A percentile compares a stretch with the other conserved stretches of the same genome.
Evolutionary conservation across 345 rosid genomes (phyloP).

Genomic region (Eucalyptus regnans): DNA sequence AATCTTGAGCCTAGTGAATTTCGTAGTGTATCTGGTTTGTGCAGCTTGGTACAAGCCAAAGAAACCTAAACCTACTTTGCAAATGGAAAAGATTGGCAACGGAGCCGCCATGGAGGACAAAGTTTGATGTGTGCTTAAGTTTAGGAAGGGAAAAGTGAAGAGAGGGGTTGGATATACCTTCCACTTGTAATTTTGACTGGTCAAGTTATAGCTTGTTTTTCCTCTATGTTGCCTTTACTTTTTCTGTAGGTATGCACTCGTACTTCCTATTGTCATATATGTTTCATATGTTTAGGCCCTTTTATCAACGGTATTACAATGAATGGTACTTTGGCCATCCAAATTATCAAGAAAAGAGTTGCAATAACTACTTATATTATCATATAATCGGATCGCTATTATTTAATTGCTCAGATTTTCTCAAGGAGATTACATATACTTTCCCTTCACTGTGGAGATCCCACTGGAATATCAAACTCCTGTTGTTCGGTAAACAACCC

Average conservation of each 20-base stretch:
- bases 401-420: neutral
- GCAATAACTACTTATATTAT: neutral
- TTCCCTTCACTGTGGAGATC: neutral
- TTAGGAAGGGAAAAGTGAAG: neutral
- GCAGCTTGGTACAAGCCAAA: constrained; percentile 35
- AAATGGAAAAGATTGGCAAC: constrained; percentile 8
- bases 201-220: neutral
- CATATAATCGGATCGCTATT: neutral
- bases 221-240: neutral
- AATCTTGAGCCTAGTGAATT: constrained; percentile 25
- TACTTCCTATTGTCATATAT: neutral
- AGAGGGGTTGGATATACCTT: neutral
- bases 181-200: neutral
- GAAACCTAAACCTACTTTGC: constrained; percentile 3
- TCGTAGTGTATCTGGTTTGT: constrained; percentile 21
- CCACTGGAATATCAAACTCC: neutral
- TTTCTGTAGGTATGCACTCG: neutral
- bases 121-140: neutral
- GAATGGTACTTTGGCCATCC: neutral
- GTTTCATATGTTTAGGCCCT: neutral
- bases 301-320: neutral
- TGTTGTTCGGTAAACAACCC: neutral
- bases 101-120: constrained; percentile 6
- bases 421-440: neutral
- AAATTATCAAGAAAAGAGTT: neutral